Evolutionary conservation across 768 basidiomycete species (phyloP).

Genomic region (Cystobasidium onofrii): DNA sequence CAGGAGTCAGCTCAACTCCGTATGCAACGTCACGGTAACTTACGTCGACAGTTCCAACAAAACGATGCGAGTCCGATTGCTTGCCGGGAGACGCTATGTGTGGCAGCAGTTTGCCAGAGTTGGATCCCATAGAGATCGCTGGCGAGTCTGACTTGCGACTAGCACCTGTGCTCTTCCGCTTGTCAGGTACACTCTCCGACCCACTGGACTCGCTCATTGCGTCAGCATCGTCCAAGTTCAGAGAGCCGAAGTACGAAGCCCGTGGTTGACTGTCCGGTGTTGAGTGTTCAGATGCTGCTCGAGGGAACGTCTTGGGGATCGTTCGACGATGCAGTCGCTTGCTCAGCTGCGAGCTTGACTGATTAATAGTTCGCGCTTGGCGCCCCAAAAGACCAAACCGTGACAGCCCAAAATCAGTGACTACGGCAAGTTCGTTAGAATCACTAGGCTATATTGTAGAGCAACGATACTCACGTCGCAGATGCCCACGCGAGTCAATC

Average conservation of each 20-base stretch:
- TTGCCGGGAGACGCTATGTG: slow-evolving; percentile 19
- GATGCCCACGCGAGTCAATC: slow-evolving; percentile 90
- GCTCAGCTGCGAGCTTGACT: slow-evolving; percentile 35
- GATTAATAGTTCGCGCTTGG: slow-evolving; percentile 64
- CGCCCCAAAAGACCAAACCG: slow-evolving; percentile 95
- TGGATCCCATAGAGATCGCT: not conserved
- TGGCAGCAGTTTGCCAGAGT: slow-evolving; percentile 35
- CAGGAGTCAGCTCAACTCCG: not conserved
- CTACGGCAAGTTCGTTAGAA: not conserved
- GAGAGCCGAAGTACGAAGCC: slow-evolving; percentile 46
- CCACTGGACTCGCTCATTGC: slow-evolving; percentile 68
- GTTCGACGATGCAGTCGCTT: slow-evolving; percentile 43
- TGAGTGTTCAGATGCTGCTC: slow-evolving; percentile 44
- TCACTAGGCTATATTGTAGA: not conserved
- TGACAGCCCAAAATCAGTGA: slow-evolving; percentile 95
- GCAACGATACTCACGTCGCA: slow-evolving; percentile 54
- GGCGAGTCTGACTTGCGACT: not conserved
- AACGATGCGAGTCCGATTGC: slow-evolving; percentile 15
- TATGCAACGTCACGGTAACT: not conserved
- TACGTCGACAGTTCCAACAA: slow-evolving; percentile 25
- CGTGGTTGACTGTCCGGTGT: slow-evolving; percentile 44
- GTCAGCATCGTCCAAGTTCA: slow-evolving; percentile 30
- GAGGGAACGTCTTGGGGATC: slow-evolving; percentile 32
- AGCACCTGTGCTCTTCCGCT: too few relatives aligned
- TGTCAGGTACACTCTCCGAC: slow-evolving; percentile 52